Evolutionary conservation across 2,329 filamentous ascomycete species (phyloP).

Genomic region (Ophiocordyceps camponoti-saundersi): DNA sequence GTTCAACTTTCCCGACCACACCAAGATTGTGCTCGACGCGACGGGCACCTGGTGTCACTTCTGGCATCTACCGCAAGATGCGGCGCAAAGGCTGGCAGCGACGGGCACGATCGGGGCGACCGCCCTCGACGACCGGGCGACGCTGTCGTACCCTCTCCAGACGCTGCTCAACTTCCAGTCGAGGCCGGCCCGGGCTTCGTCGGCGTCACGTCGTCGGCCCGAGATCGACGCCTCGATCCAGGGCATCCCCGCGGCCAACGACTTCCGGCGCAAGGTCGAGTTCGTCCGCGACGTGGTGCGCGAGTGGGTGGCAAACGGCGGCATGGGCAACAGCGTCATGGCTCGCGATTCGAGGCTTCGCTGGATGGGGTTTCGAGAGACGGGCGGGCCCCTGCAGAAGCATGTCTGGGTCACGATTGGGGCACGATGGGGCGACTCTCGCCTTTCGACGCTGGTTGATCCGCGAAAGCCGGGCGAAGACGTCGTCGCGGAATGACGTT

Average conservation of each 20-base stretch:
- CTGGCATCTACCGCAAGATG: constrained; percentile 57
- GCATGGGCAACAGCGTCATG: constrained; percentile 51
- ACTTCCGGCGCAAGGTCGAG: constrained; percentile 55
- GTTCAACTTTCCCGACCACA: constrained; percentile 82
- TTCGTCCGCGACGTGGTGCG: constrained; percentile 52
- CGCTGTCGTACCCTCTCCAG: constrained; percentile 55
- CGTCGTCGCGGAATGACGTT: constrained; percentile 23
- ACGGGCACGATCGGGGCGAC: constrained; percentile 52
- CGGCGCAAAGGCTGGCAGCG: constrained; percentile 44
- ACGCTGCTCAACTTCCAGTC: constrained; percentile 53
- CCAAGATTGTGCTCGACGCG: constrained; percentile 63
- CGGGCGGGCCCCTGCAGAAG: constrained; percentile 25
- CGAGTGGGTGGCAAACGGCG: constrained; percentile 55
- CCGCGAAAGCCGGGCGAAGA: constrained; percentile 36
- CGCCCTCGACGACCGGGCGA: constrained; percentile 53
- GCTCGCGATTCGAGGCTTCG: constrained; percentile 32
- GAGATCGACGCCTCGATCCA: constrained; percentile 44
- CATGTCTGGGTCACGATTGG: constrained; percentile 54
- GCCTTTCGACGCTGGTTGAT: constrained; percentile 37
- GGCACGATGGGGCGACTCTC: constrained; percentile 40
- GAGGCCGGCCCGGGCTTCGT: constrained; percentile 22
- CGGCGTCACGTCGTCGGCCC: constrained; percentile 35
- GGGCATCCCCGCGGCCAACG: constrained; percentile 53
- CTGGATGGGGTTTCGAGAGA: constrained; percentile 43
- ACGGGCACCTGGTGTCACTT: constrained; percentile 64